Conservation (phyloP, 495 filamentous ascomycete genomes). For the Penicillium flavigenum region DNA sequence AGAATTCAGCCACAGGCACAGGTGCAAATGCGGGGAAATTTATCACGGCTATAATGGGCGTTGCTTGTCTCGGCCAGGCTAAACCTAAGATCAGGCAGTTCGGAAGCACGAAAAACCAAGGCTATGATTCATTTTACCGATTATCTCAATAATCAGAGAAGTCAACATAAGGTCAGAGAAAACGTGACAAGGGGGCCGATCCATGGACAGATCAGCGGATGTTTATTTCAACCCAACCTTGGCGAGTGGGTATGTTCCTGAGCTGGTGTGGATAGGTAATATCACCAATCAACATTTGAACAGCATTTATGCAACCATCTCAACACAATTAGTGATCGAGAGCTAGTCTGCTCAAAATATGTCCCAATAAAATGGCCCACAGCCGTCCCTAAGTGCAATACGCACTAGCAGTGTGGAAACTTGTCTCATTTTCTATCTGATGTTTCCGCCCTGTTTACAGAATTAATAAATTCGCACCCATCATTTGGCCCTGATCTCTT, state of each 20-base stretch:
- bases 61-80: slow-evolving; percentile 2
- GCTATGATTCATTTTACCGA: not conserved
- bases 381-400: not conserved
- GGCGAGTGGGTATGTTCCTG: not conserved
- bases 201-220: not conserved
- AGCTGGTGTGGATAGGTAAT: no score
- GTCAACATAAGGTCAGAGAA: not conserved
- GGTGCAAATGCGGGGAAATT: slow-evolving; percentile 11
- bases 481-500: not conserved
- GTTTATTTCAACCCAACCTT: not conserved
- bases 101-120: not conserved
- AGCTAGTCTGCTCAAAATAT: no score
- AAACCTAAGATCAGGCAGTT: slow-evolving; percentile 2
- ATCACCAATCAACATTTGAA: no score
- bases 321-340: no score
- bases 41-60: slow-evolving; percentile 6
- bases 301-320: no score
- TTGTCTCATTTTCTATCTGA: not conserved
- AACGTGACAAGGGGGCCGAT: not conserved
- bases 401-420: not conserved
- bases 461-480: no score
- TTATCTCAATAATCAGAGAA: not conserved
- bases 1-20: slow-evolving; percentile 4
- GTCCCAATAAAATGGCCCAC: no score
- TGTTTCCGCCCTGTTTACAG: no score